Evolutionary conservation across 305 asterid species (phyloP).

Genomic region (Ajuga reptans): DNA sequence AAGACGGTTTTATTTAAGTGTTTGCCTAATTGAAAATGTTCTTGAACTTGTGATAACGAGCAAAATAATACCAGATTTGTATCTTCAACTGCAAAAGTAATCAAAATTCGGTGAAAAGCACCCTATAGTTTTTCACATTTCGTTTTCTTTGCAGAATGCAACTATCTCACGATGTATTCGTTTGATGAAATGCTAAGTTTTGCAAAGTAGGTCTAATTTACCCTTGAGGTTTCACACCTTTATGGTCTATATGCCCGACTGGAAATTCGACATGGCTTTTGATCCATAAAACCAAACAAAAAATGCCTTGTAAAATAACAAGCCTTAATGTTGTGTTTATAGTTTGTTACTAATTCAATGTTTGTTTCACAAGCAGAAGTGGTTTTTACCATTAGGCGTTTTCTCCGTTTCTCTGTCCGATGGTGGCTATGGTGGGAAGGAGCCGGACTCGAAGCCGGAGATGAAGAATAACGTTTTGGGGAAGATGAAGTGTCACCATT

Average conservation of each 20-base stretch:
- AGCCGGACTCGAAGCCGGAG: conserved; percentile 4
- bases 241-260: neutral
- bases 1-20: no score
- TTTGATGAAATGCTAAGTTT: neutral
- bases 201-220: no score
- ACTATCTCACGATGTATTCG: neutral
- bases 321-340: neutral
- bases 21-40: no score
- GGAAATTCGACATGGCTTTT: neutral
- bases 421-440: conserved; percentile 3
- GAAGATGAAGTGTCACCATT: neutral
- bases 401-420: neutral
- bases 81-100: no score
- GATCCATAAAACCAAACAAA: neutral
- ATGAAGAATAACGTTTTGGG: conserved; percentile 9
- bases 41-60: no score
- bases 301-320: neutral
- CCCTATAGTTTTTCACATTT: no score
- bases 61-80: no score
- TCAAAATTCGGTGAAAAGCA: no score
- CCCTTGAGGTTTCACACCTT: neutral
- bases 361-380: no score
- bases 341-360: no score
- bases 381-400: neutral
- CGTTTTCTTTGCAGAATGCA: neutral